Conservation (phyloP, 192 early-diverging fungal species). For the Entomortierella lignicola region DNA sequence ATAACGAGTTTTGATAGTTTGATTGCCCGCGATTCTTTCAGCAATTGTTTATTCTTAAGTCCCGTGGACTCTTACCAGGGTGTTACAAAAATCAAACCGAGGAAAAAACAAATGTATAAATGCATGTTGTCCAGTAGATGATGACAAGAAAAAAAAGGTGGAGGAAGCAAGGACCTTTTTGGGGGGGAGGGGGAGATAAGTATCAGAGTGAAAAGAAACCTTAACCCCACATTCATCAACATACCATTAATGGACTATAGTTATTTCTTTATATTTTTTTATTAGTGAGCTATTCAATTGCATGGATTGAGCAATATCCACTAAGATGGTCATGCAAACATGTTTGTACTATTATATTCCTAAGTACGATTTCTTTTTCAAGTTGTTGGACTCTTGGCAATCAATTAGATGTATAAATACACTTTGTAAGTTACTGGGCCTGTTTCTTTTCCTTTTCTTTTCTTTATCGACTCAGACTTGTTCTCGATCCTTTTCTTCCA, state of each 20-base stretch:
- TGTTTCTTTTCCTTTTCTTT: slow-evolving; percentile 1
- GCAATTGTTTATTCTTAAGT: too few species aligned
- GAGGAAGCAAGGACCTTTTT: background rate
- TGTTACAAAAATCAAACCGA: too few species aligned
- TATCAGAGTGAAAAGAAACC: slow-evolving; percentile 8
- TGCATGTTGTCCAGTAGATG: background rate
- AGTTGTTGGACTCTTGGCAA: background rate
- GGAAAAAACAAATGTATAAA: too few species aligned
- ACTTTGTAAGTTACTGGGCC: background rate
- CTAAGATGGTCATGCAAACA: background rate
- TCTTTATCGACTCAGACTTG: slow-evolving; percentile 16
- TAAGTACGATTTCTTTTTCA: background rate
- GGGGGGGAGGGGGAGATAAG: background rate
- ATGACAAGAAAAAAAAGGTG: background rate
- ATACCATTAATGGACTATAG: slow-evolving; percentile 16
- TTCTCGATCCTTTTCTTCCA: slow-evolving; percentile 3
- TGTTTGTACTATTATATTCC: background rate
- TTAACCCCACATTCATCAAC: slow-evolving; percentile 39
- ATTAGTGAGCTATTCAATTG: too few species aligned
- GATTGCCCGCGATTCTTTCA: too few species aligned
- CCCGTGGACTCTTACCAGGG: too few species aligned
- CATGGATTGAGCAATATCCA: too few species aligned
- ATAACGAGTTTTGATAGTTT: too few species aligned
- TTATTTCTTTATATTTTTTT: too few species aligned
- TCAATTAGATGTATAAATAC: slow-evolving; percentile 10